phyloP scores from a whole-genome alignment of 1,139 yeast genomes.

The Candida pseudocylindracea region DNA sequence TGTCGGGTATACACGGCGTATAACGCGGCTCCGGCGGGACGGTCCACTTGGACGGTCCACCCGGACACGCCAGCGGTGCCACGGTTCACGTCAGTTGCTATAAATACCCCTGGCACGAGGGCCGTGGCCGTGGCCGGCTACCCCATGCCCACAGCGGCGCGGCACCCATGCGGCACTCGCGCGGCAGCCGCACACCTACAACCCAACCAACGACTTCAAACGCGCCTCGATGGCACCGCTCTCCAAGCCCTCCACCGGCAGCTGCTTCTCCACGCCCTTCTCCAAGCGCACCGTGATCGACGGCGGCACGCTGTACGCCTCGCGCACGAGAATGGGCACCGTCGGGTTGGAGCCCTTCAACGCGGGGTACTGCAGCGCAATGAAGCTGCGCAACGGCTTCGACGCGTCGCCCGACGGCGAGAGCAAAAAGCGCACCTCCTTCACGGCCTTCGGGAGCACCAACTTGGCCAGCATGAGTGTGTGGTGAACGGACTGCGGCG shows the following conservation, averaged over 20 bases:
- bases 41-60: no score
- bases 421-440: constrained; percentile 1
- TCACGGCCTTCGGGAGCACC: not conserved
- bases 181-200: no score
- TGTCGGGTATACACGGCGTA: no score
- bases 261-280: not conserved
- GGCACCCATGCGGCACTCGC: no score
- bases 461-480: constrained; percentile 1
- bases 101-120: no score
- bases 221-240: not conserved
- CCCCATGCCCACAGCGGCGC: no score
- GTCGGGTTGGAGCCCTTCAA: constrained; percentile 1
- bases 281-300: constrained; percentile 1
- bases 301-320: constrained; percentile 1
- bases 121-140: no score
- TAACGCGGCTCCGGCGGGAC: no score
- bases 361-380: not conserved
- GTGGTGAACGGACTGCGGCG: no score
- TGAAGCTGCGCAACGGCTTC: constrained; percentile 1
- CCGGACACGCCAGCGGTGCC: no score
- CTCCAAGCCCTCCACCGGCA: constrained; percentile 1
- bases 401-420: constrained; percentile 1
- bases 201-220: not conserved
- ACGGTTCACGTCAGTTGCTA: no score
- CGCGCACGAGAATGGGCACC: constrained; percentile 1